Percentiles rank a stretch among this genome's conserved stretches.
phyloP scores from a whole-genome alignment of 2,329 filamentous ascomycete genomes.

The Penicillium sp. region DNA sequence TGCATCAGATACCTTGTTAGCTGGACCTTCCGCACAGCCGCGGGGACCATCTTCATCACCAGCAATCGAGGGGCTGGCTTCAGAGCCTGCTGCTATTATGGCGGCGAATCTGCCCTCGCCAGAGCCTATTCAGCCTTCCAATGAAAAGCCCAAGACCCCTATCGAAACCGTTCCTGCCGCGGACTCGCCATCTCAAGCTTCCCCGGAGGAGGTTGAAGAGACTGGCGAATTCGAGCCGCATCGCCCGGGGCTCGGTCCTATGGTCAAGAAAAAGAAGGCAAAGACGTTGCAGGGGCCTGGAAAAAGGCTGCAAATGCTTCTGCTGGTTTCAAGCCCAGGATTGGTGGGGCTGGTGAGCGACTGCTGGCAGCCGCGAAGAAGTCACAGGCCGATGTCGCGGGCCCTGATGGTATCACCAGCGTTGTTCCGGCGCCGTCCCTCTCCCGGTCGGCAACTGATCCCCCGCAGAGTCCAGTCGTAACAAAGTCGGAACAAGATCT shows the following conservation, averaged over 20 bases:
- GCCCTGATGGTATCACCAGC: conserved; percentile 83
- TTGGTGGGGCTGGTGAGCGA: conserved; percentile 81
- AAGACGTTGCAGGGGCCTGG: conserved; percentile 70
- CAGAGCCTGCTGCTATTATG: conserved; percentile 17
- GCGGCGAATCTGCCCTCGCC: conserved; percentile 12
- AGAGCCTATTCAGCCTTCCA: conserved; percentile 2
- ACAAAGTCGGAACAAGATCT: conserved; percentile 33
- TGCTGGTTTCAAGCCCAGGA: conserved; percentile 80
- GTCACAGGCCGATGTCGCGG: conserved; percentile 60
- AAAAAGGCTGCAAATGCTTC: conserved; percentile 74
- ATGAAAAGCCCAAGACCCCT: conserved; percentile 13
- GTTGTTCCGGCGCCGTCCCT: conserved; percentile 76
- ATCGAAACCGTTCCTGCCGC: conserved; percentile 7
- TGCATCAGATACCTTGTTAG: conserved; percentile 10
- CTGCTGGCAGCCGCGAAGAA: conserved; percentile 59
- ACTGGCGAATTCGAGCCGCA: conserved; percentile 53
- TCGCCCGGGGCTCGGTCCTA: conserved; percentile 80
- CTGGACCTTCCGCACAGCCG: conserved; percentile 25
- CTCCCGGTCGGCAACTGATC: conserved; percentile 43
- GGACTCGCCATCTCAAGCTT: conserved; percentile 14
- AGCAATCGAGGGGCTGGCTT: conserved; percentile 11
- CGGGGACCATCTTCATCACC: conserved; percentile 16
- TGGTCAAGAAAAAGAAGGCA: conserved; percentile 81
- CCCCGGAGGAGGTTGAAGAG: conserved; percentile 40
- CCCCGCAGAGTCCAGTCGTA: conserved; percentile 31